Evolutionary conservation across 2,329 filamentous ascomycete genomes (phyloP).

Genomic region (Calonectria henricotiae): DNA sequence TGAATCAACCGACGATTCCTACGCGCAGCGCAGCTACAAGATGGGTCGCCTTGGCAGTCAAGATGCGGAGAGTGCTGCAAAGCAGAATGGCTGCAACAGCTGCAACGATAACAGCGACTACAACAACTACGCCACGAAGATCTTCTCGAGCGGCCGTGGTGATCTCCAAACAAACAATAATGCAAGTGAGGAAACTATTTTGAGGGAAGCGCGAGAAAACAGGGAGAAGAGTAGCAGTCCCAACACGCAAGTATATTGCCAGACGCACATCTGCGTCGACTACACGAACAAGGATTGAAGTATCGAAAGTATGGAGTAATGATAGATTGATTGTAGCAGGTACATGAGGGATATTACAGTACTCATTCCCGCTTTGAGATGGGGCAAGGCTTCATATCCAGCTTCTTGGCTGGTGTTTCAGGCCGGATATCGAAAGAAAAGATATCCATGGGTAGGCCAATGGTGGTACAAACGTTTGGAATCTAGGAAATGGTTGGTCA

Average conservation of each 20-base stretch:
- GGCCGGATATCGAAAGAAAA: constrained; percentile 95
- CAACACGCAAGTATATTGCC: constrained; percentile 9
- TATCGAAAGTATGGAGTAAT: neutral
- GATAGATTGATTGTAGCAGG: neutral
- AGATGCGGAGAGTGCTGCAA: constrained; percentile 7
- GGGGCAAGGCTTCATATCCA: constrained; percentile 52
- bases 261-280: constrained; percentile 27
- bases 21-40: constrained; percentile 21
- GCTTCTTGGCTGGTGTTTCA: constrained; percentile 63
- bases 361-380: constrained; percentile 35
- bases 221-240: neutral
- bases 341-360: constrained; percentile 13
- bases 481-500: constrained; percentile 62
- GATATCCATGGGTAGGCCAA: constrained; percentile 92
- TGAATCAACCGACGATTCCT: constrained; percentile 8
- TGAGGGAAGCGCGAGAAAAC: constrained; percentile 1
- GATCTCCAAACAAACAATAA: constrained; percentile 2
- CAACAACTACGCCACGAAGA: constrained; percentile 7
- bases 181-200: constrained; percentile 19
- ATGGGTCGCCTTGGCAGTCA: constrained; percentile 23
- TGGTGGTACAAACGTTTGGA: constrained; percentile 91
- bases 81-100: neutral
- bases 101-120: constrained; percentile 7
- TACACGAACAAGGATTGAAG: neutral
- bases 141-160: neutral